A percentile compares a stretch with the other conserved stretches of the same genome.
phyloP scores from a whole-genome alignment of 179 eudicot species.

The Beta lomatogona region DNA sequence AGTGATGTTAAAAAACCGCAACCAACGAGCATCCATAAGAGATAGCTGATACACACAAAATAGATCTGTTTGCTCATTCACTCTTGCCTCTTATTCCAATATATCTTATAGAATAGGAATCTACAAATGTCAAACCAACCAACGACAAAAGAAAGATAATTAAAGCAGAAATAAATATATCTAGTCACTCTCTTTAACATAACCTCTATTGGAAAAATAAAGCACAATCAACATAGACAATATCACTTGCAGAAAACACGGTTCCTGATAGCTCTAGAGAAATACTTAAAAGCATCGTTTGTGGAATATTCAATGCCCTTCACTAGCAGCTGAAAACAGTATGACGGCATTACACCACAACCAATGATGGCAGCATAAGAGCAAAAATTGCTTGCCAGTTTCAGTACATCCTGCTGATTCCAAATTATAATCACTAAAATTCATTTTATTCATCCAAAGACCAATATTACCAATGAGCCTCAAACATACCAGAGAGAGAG shows the following conservation, averaged over 20 bases:
- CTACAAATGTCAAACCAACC: background rate
- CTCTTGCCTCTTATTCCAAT: background rate
- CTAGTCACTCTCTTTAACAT: background rate
- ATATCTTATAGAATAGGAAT: background rate
- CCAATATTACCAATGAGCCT: background rate
- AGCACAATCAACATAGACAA: background rate
- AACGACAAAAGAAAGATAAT: background rate
- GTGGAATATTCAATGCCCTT: background rate
- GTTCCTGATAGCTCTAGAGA: too few relatives aligned
- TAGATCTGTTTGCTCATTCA: background rate
- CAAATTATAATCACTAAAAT: background rate
- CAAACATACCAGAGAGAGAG: background rate
- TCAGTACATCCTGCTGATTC: background rate
- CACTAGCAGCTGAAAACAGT: too few relatives aligned
- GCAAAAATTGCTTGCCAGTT: background rate
- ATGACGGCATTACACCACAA: background rate
- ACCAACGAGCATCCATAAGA: background rate
- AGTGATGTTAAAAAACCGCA: background rate
- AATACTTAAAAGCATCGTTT: background rate
- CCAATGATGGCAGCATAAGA: background rate
- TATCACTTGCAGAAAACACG: background rate
- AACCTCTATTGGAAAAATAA: background rate
- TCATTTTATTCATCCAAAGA: background rate
- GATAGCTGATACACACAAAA: background rate
- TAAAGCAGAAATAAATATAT: background rate